Evolutionary conservation across 352 stramenopile genomes (phyloP), one percentile per base, ranked within the genome.

Genomic region (Globisporangium iwayamae): DNA sequence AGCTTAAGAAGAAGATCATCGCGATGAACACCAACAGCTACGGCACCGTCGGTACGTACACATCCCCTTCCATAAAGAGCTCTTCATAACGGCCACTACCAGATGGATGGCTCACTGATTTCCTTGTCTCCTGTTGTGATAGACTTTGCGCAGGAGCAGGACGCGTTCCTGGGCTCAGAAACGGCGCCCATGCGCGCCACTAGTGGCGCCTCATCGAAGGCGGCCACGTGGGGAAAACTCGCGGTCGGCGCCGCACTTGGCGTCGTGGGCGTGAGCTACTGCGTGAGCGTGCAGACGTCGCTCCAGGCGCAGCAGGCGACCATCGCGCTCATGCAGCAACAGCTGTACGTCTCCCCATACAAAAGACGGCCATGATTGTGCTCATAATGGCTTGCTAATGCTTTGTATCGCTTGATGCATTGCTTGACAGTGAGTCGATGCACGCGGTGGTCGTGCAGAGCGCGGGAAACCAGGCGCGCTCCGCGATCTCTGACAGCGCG

Each of bases 251-350:
- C 67, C 1, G 71, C 69, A 0, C 7, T 85, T 14, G 72, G 71
- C 25, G 41, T 83, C 36, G 72, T 62, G 7, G 66, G 47, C 5
- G 52, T 85, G 9, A 61, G 70, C 51, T 85, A 72, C 60, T 70
- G 69, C 41, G 67, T 66, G 1, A 78, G 56, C 22, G 47, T 89
- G 54, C 77, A 85, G 55, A 72, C 66, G 50, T 74, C 77, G 28
- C 62, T 89, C 34, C 47, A 48, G 36, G 43, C 66, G 16, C 79
- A 87, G 53, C 64, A 77, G 32, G 58, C 68, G 36, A 53, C 69
- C 1, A 70, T 88, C 43, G 32, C 61, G 16, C 64, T 63, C 47
- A 81, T 88, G 73, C 79, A 85, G 48, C 59, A 80, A 65, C 76
- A 84, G 63, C 39, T 88, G 79, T 84, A 62, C 66, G 75, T 62